Evolutionary conservation across 2,329 filamentous ascomycete species (phyloP).

Genomic region (Colletotrichum sp.): DNA sequence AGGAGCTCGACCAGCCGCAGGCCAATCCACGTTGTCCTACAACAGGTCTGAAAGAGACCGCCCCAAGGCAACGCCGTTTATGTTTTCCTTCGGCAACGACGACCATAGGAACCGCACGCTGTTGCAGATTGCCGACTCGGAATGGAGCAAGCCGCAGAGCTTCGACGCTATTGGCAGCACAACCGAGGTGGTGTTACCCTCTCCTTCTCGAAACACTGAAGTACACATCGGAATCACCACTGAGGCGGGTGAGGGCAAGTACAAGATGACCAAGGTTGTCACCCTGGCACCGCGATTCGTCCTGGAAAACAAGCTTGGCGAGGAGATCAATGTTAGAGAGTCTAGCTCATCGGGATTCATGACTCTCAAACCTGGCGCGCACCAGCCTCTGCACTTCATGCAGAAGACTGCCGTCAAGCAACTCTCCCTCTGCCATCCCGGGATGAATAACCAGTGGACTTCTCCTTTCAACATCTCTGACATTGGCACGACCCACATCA

Average conservation of each 20-base stretch:
- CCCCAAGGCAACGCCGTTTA: conserved; percentile 84
- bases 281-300: conserved; percentile 93
- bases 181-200: conserved; percentile 84
- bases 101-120: conserved; percentile 91
- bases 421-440: conserved; percentile 89
- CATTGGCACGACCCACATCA: conserved; percentile 89
- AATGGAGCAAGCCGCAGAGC: conserved; percentile 97
- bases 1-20: conserved; percentile 81
- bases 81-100: conserved; percentile 92
- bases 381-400: conserved; percentile 89
- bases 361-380: conserved; percentile 75
- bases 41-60: conserved; percentile 57
- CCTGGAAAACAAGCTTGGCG: conserved; percentile 88
- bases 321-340: conserved; percentile 89
- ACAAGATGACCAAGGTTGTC: conserved; percentile 95
- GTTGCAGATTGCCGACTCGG: conserved; percentile 85
- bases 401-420: conserved; percentile 86
- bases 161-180: conserved; percentile 97
- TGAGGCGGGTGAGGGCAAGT: conserved; percentile 92
- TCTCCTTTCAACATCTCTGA: conserved; percentile 98
- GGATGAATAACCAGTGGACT: conserved; percentile 96
- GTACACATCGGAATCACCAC: conserved; percentile 92
- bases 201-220: conserved; percentile 73
- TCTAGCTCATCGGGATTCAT: conserved; percentile 88
- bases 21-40: conserved; percentile 66